Base-by-base conservation (phyloP, 352 stramenopile genomes). In the Pythium periplocum region DNA sequence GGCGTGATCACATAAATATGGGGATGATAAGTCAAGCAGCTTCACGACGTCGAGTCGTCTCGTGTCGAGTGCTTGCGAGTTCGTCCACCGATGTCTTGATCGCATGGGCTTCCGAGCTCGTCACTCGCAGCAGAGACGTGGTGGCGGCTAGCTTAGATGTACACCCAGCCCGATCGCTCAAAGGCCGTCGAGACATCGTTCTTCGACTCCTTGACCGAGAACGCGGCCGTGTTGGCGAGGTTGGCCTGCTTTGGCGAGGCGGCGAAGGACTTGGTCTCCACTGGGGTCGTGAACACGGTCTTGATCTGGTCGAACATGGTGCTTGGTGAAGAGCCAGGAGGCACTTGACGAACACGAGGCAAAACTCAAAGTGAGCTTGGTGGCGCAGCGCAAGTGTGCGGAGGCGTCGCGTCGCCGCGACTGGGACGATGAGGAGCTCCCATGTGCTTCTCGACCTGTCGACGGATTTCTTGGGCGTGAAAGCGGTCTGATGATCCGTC, bases 271-370 rank as follows among this genome's bases (percentile, higher is more conserved):
- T 73, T 69, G 41, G 58, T 55, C 32, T 54, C 51, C 49, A 72
- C 47, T 6, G 71, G 63, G 49, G 65, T 62, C 7, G 67, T 44
- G 42, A 89, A 64, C 38, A 83, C 74, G 64, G 69, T 73, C 73
- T 90, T 90, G 61, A 90, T 64, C 57, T 86, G 74, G 66, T 90
- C 74, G 55, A 90, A 64, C 78, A 90, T 90, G 33, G 48, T 48
- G 38, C 6, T 36, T 10, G 12, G 11, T 40, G 6, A 41, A 41
- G 11, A 51, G 53, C 34, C 49, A 54, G 60, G 47, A 50, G 55
- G 35, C 40, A 36, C 61, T 51, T 52, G 42, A 62, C 48, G 41
- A 42, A 30, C 4, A 68, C 45, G 39, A 65, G 31, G 66, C 57
- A 48, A 48, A 48, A 31, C 17, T 31, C 43, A 48, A 48, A 48